Percentiles rank a stretch among this genome's conserved stretches.
Evolutionary conservation across 129 eudicot species (phyloP).

Genomic region (Tagetes erecta): DNA sequence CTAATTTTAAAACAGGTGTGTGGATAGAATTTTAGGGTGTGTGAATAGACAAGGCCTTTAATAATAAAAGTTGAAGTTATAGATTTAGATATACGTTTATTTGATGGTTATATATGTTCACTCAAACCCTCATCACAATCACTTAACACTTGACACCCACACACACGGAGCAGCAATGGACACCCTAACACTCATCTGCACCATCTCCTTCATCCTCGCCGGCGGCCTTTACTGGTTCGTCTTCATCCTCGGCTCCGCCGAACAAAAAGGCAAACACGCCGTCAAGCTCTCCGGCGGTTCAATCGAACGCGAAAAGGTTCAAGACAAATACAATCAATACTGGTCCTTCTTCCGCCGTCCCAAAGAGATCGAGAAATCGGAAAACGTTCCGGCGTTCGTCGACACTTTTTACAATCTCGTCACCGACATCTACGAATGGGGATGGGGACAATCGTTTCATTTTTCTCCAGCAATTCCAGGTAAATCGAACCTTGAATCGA

Average conservation of each 20-base stretch:
- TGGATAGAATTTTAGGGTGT: too few species aligned
- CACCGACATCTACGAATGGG: slow-evolving; percentile 98
- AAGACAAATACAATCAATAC: slow-evolving; percentile 78
- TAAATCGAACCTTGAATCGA: slow-evolving; percentile 71
- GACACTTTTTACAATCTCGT: slow-evolving; percentile 92
- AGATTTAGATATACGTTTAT: too few species aligned
- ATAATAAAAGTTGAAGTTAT: too few species aligned
- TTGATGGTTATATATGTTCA: too few species aligned
- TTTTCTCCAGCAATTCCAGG: slow-evolving; percentile 85
- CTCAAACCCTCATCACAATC: too few species aligned
- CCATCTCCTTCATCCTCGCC: slow-evolving; percentile 54
- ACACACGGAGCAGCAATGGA: slow-evolving; percentile 44
- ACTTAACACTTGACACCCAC: too few species aligned
- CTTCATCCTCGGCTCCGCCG: slow-evolving; percentile 88
- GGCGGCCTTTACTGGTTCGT: slow-evolving; percentile 97
- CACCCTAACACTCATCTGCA: slow-evolving; percentile 59
- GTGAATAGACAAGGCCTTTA: too few species aligned
- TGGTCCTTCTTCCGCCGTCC: slow-evolving; percentile 95
- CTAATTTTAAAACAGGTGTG: too few species aligned
- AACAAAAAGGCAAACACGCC: slow-evolving; percentile 86
- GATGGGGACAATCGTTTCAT: slow-evolving; percentile 96
- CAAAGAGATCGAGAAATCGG: slow-evolving; percentile 72
- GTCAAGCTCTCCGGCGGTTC: slow-evolving; percentile 87
- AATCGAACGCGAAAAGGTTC: slow-evolving; percentile 63
- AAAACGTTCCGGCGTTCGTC: slow-evolving; percentile 87